Conservation (phyloP, 2,329 filamentous ascomycete genomes). For the Lachnellula occidentalis region DNA sequence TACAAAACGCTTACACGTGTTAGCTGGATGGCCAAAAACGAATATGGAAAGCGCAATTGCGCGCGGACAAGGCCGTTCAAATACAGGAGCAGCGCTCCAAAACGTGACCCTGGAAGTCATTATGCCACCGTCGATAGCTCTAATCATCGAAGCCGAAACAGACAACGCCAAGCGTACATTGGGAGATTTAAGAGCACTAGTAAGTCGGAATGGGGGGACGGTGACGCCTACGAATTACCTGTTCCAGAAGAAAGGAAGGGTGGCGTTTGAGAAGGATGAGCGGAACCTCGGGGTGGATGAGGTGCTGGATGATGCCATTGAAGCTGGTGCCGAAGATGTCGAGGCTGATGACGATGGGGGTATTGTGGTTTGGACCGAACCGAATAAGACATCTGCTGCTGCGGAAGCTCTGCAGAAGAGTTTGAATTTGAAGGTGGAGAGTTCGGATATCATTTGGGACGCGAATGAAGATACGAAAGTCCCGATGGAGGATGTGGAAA, state of each 20-base stretch:
- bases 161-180: conserved; percentile 72
- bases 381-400: conserved; percentile 57
- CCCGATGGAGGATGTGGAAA: conserved; percentile 51
- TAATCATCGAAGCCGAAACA: conserved; percentile 81
- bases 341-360: conserved; percentile 62
- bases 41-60: conserved; percentile 82
- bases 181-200: conserved; percentile 63
- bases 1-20: conserved; percentile 17
- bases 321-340: conserved; percentile 75
- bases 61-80: conserved; percentile 78
- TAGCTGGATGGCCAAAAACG: conserved; percentile 73
- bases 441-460: conserved; percentile 78
- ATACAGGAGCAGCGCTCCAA: conserved; percentile 71
- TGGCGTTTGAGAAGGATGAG: conserved; percentile 60
- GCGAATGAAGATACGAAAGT: conserved; percentile 75
- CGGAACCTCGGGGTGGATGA: conserved; percentile 52
- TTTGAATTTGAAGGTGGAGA: conserved; percentile 62
- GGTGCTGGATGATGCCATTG: conserved; percentile 74
- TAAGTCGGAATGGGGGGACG: conserved; percentile 67
- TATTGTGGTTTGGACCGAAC: conserved; percentile 66
- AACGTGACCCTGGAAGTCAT: conserved; percentile 73
- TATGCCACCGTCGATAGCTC: conserved; percentile 66
- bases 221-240: conserved; percentile 74
- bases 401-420: conserved; percentile 58
- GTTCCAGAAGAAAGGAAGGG: conserved; percentile 74